A percentile compares a stretch with the other conserved stretches of the same genome.
These are phyloP conservation scores for Aspergillus amoenus DNA, from an alignment of 2,329 filamentous ascomycete species.

Conservation along the genomic window DNA sequence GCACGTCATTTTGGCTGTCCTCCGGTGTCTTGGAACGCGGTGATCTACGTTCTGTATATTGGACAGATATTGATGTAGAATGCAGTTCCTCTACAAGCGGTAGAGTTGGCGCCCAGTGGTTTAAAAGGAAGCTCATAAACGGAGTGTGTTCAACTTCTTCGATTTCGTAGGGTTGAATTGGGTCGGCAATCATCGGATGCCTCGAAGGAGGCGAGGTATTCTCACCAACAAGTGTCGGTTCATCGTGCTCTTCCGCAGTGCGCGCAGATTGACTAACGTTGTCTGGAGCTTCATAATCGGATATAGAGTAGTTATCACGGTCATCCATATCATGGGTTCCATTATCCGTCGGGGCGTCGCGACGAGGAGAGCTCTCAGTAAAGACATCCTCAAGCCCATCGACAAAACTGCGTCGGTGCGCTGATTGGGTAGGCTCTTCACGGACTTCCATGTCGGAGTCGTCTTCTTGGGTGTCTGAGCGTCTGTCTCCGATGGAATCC, in stretches of 20 bases:
- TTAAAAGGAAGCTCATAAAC: conserved; percentile 5
- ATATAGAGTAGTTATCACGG: background rate
- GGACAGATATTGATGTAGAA: background rate
- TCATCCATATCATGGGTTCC: background rate
- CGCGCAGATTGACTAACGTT: background rate
- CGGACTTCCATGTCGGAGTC: background rate
- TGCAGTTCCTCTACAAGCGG: background rate
- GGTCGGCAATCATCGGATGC: conserved; percentile 7
- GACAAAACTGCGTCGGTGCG: conserved; percentile 3
- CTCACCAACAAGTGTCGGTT: conserved; percentile 20
- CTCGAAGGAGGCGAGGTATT: conserved; percentile 12
- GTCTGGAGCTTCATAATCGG: background rate
- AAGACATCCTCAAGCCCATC: conserved; percentile 22
- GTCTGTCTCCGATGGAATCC: too few species aligned
- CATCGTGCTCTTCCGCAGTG: conserved; percentile 20
- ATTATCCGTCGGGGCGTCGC: background rate
- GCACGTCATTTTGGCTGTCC: background rate
- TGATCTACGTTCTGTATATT: background rate
- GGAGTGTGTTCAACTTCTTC: conserved; percentile 19
- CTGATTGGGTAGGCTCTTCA: background rate
- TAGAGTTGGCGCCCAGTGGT: conserved; percentile 4
- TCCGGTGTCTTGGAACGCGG: background rate
- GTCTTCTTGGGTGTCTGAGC: background rate
- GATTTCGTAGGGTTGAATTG: conserved; percentile 22
- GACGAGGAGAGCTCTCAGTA: conserved; percentile 4